These are phyloP conservation scores for Saccharomyces hybrid DNA, from an alignment of 1,139 yeast species.

Conservation along the genomic window DNA sequence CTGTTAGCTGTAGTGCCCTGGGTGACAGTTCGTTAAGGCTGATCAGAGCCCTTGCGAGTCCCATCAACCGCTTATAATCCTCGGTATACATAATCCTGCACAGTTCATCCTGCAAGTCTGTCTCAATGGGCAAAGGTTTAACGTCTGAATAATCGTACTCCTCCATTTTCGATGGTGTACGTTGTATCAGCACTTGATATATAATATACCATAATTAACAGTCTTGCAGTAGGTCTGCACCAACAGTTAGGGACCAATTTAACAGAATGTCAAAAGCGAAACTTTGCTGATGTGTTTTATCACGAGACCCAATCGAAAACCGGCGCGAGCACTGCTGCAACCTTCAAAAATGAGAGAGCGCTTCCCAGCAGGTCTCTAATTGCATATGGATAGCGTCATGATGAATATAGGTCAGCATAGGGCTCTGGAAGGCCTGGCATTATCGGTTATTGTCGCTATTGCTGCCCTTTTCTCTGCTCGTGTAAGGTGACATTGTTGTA, in stretches of 20 bases:
- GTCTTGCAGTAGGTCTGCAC: neutral
- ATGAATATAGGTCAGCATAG: neutral
- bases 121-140: constrained; percentile 17
- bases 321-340: neutral
- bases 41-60: constrained; percentile 56
- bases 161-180: neutral
- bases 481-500: neutral
- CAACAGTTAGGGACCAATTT: neutral
- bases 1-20: constrained; percentile 64
- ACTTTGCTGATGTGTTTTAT: neutral
- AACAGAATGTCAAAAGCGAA: neutral
- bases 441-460: constrained; percentile 11
- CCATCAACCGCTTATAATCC: constrained; percentile 58
- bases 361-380: neutral
- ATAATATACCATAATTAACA: neutral
- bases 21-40: constrained; percentile 53
- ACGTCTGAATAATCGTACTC: neutral
- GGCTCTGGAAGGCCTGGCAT: neutral
- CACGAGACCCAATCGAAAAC: neutral
- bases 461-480: constrained; percentile 10
- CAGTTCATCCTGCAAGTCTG: constrained; percentile 41
- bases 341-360: neutral
- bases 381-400: neutral
- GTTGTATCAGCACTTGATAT: constrained; percentile 1
- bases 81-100: constrained; percentile 74